Base-by-base conservation (phyloP, 2,329 filamentous ascomycete species). In the Pseudogymnoascus sp. region DNA sequence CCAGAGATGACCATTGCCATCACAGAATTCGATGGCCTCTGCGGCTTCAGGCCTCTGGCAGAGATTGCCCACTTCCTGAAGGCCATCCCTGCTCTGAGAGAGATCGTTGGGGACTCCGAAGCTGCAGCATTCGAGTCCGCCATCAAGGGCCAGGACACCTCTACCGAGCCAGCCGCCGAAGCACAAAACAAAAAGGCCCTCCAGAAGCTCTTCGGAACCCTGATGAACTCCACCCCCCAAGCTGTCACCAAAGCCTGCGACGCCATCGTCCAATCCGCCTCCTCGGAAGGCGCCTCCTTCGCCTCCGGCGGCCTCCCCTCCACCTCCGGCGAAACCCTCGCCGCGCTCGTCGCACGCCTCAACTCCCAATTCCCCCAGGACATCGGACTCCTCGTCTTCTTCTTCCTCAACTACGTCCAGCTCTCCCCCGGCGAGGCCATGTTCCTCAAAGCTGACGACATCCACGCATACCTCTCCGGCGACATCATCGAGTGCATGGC, bases 401-500 rank as follows among this genome's bases (percentile, higher is more conserved):
- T 99, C 81, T 96, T 98, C 83, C 86, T 98, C 73, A 99, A 99
- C 81, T 96, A 91, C 73, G 90, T 99, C 73, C 90, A 88, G 69
- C 85, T 99, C 13, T 80, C 89, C 61, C 86, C 93, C 1, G 95
- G 95, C 62, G 93, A 99, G 78, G 95, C 93, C 7, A 90, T 99
- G 81, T 99, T 98, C 79, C 83, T 99, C 37, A 91, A 92, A 72
- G 95, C 95, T 6, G 93, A 99, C 73, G 95, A 98, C 73, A 98
- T 98, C 71, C 95, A 99, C 75, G 95, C 95, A 60, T 99, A 99
- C 76, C 79, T 96, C 48, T 91, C 88, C 2, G 91, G 91, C 65
- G 93, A 99, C 73, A 96, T 99, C 70, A 92, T 99, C 75, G 95
- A 99, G 78, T 99, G 95, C 81, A 99, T 99, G 95, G 95, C 95